Base-by-base conservation (phyloP, 345 rosid genomes). In the Leavenworthia alabamica region DNA sequence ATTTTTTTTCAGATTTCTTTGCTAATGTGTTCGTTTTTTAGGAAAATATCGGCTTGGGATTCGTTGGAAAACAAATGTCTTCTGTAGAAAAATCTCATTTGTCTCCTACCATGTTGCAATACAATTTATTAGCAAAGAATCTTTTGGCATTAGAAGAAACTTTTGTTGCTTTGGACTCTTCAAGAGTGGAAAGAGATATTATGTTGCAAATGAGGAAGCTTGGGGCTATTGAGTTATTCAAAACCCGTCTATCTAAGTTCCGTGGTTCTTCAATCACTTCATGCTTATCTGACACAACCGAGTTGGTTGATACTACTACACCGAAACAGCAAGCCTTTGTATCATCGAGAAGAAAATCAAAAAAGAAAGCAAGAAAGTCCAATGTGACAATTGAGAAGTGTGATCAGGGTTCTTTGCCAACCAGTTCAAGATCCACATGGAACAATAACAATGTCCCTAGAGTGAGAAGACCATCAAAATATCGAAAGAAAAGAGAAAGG, bases 161-260 rank as follows among this genome's bases (percentile, higher is more conserved):
- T 33, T 76, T 87, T 55, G 60, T 71, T 14, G 81, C 85, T 69
- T 70, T 76, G 10, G 74, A 80, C 16, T 75, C 44, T 0, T 45
- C 79, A 28, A 77, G 63, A 61, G 66, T 83, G 80, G 89, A 90
- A 75, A 77, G 52, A 58, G 84, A 87, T 51, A 87, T 85, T 48
- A 72, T 82, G 73, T 56, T 61, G 36, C 93, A 90, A 53, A 67
- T 86, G 61, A 75, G 80, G 60, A 80, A 78, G 55, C 68, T 89
- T 45, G 97, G 97, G 24, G 92, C 89, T 67, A 28, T 86, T 10
- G 72, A 81, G 26, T 73, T 82, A 55, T 85, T 80, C 67, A 61
- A 71, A 20, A 53, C 64, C 8, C 70, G 67, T 73, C 73, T 89
- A 4, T 74, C 82, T 15, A 73, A 67, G 72, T 63, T 75, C 12